A percentile compares a stretch with the other conserved stretches of the same genome.
Conservation (phyloP, 139 green algal species). For the Zygnema cylindricum region DNA sequence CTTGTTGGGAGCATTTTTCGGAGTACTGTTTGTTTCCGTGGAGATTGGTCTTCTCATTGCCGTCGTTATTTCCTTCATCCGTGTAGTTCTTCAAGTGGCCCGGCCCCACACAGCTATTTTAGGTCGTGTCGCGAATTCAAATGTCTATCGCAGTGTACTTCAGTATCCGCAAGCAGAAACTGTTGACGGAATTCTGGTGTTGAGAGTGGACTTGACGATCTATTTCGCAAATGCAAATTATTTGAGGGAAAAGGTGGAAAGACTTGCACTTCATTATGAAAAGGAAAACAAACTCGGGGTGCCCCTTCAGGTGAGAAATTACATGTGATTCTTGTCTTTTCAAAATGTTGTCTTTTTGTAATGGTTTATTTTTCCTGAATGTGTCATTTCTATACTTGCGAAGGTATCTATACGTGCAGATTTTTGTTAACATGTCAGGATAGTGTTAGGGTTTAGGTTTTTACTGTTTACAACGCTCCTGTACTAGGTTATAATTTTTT, state of each 20-base stretch:
- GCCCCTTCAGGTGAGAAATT: background rate
- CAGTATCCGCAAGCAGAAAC: conserved; percentile 76
- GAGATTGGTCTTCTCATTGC: conserved; percentile 57
- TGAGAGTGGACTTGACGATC: conserved; percentile 72
- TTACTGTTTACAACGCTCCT: background rate
- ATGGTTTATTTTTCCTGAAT: background rate
- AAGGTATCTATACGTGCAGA: too few species aligned
- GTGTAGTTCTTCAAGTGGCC: background rate
- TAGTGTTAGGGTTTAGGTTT: background rate
- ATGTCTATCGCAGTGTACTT: conserved; percentile 74
- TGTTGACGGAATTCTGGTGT: conserved; percentile 68
- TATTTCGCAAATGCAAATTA: conserved; percentile 80
- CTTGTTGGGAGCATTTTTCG: conserved; percentile 51
- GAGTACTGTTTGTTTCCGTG: conserved; percentile 49
- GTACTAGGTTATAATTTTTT: background rate
- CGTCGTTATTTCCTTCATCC: conserved; percentile 22
- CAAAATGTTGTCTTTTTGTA: conserved; percentile 55
- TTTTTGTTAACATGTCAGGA: background rate
- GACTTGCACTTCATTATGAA: background rate
- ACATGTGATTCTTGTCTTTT: background rate
- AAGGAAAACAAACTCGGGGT: background rate
- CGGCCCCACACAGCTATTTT: conserved; percentile 79
- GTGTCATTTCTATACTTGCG: background rate
- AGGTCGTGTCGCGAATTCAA: conserved; percentile 72
- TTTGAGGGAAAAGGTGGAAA: conserved; percentile 62